Conservation (phyloP, 1,284 basidiomycete species). For the Tilletia setariae region DNA sequence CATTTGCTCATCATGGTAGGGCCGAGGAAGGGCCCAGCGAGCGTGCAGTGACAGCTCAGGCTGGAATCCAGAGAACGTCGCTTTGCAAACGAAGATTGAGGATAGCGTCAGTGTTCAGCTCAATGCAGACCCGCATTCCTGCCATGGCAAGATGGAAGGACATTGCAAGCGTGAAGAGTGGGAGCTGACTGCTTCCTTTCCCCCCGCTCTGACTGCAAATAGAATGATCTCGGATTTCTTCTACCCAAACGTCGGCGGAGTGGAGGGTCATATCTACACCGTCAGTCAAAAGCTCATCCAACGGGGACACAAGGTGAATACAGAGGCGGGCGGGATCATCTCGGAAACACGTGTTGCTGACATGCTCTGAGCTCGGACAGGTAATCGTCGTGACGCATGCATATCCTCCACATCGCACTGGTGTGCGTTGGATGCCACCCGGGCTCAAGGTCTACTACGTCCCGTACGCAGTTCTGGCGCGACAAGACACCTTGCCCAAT, state of each 20-base stretch:
- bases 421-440: conserved; percentile 79
- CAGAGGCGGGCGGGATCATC: background rate
- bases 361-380: conserved; percentile 56
- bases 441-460: conserved; percentile 91
- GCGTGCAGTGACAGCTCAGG: no score
- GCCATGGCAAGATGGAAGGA: no score
- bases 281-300: conserved; percentile 65
- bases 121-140: no score
- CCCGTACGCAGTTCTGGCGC: conserved; percentile 72
- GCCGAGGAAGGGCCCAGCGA: no score
- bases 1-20: no score
- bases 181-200: background rate
- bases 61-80: no score
- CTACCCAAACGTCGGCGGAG: conserved; percentile 87
- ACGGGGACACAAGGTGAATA: conserved; percentile 72
- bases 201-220: no score
- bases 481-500: conserved; percentile 80
- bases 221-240: conserved; percentile 98
- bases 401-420: conserved; percentile 76
- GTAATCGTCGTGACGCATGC: conserved; percentile 93
- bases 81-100: no score
- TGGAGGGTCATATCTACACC: conserved; percentile 88
- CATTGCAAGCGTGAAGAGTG: background rate
- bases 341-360: background rate
- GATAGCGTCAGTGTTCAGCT: no score